Evolutionary conservation across 208 protist genomes (phyloP).

Genomic region (Trypanosomatidae sp.): DNA sequence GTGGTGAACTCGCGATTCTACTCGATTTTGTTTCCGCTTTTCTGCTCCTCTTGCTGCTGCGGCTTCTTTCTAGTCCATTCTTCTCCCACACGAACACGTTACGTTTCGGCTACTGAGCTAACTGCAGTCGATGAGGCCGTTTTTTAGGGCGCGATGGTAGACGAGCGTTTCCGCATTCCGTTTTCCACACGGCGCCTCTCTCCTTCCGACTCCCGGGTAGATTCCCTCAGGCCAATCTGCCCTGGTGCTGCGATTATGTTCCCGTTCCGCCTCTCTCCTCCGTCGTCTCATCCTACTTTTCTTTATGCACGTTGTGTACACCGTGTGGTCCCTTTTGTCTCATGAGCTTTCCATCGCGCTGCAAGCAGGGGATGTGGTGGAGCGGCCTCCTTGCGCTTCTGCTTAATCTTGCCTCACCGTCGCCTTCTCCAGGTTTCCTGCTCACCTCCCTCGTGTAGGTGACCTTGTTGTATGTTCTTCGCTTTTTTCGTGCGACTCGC

Average conservation of each 20-base stretch:
- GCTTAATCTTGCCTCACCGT: background rate
- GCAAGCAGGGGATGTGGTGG: background rate
- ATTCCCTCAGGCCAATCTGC: background rate
- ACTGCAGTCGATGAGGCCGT: background rate
- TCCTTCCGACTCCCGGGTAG: background rate
- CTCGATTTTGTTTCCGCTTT: background rate
- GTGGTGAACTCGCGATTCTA: background rate
- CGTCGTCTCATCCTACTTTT: too few relatives aligned
- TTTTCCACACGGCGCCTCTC: background rate
- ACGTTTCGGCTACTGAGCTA: background rate
- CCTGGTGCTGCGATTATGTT: background rate
- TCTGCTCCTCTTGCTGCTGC: background rate
- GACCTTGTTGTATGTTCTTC: background rate
- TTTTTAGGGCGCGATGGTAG: too few relatives aligned
- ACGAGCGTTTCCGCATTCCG: background rate
- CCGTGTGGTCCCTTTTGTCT: background rate
- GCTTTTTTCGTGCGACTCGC: background rate
- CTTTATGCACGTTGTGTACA: background rate
- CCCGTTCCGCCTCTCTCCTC: background rate
- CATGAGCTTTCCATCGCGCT: background rate
- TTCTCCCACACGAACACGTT: background rate
- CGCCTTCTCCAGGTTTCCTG: background rate
- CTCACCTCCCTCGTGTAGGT: background rate
- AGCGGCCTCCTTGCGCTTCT: background rate
- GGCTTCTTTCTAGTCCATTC: background rate